A percentile compares a stretch with the other conserved stretches of the same genome.
Conservation (phyloP, 2,329 filamentous ascomycete species). For the Cladosporium sp. region DNA sequence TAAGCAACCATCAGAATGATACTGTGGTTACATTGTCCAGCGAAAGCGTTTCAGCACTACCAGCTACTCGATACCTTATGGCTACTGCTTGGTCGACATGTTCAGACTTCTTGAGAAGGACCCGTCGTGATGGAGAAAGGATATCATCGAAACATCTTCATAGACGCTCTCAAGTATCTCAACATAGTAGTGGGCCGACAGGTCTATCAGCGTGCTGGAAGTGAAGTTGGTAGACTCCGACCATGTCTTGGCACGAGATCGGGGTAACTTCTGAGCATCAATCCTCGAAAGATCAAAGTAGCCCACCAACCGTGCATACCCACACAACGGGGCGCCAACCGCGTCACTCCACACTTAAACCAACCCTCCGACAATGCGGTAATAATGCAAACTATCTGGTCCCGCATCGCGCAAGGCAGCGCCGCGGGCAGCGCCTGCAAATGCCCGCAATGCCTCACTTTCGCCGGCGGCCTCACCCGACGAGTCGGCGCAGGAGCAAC, state of each 20-base stretch:
- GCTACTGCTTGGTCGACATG: no score
- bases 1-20: no score
- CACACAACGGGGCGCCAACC: not conserved
- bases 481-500: slow-evolving; percentile 53
- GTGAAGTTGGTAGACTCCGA: not conserved
- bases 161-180: no score
- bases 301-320: not conserved
- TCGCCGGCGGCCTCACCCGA: slow-evolving; percentile 48
- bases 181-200: no score
- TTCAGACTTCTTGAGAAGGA: no score
- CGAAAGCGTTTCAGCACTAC: no score
- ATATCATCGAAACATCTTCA: no score
- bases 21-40: no score
- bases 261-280: not conserved
- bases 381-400: slow-evolving; percentile 69
- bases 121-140: no score
- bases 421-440: slow-evolving; percentile 50
- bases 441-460: slow-evolving; percentile 62
- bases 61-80: no score
- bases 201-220: not conserved
- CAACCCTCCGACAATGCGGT: slow-evolving; percentile 21
- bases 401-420: slow-evolving; percentile 59
- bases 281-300: not conserved
- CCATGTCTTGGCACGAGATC: not conserved
- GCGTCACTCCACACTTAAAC: not conserved